Base-by-base conservation (phyloP, 805 yeast species). In the Torulaspora microellipsoides region DNA sequence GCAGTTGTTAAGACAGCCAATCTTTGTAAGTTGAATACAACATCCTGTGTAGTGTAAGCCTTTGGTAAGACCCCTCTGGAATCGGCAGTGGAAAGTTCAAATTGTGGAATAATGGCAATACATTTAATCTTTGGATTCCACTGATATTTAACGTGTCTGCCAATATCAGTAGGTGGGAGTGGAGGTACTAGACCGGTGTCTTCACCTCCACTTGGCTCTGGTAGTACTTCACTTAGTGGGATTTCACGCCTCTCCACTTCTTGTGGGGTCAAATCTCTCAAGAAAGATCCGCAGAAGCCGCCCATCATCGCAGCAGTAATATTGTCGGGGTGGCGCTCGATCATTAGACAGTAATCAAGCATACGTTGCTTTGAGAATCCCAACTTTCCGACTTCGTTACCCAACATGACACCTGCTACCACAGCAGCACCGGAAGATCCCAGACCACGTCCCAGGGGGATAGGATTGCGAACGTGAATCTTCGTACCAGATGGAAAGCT, bases 261-360 rank as follows among this genome's bases (percentile, higher is more conserved):
- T 32, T 78, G 75, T 3, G 81, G 80, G 28, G 80, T 71, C 46
- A 93, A 69, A 49, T 86, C 95, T 57, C 95, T 78, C 59, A 93
- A 75, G 66, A 85, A 93, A 3, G 96, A 88, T 34, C 99, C 99
- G 33, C 90, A 96, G 65, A 93, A 93, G 1, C 99, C 97, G 47
- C 99, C 99, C 82, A 90, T 84, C 96, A 93, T 88, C 30, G 99
- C 96, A 27, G 99, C 99, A 10, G 96, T 88, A 59, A 93, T 90
- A 66, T 93, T 93, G 68, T 93, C 99, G 29, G 99, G 99, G 60
- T 93, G 99, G 64, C 98, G 81, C 71, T 93, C 99, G 54, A 93
- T 90, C 93, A 93, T 86, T 55, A 93, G 75, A 65, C 96, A 88
- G 71, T 85, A 93, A 66, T 93, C 99, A 56, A 93, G 72, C 81